Base-by-base conservation (phyloP, 2,329 filamentous ascomycete species). In the Nemania serpens region DNA sequence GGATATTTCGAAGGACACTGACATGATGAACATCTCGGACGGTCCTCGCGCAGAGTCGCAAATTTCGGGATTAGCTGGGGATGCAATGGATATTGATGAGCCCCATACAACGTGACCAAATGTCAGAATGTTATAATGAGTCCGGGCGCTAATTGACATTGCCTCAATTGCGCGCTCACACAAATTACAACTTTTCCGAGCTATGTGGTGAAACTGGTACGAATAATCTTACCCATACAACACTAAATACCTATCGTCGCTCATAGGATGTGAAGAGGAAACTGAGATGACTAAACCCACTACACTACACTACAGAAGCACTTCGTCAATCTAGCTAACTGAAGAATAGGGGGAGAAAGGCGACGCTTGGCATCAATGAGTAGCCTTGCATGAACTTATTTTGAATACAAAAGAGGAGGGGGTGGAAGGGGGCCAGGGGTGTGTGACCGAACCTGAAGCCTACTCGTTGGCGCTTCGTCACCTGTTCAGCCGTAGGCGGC, bases 21-120 rank as follows among this genome's bases (percentile, higher is more conserved):
- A 70, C 17, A 66, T 67, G 63, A 59, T 55, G 57, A 55, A 62
- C 20, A 62, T 65, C 17, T 58, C 52, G 1, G 55, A 61, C 22
- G 39, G n/a, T 33, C 20, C 45, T 59, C 15, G 34, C 18, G 29
- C 45, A 10, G 22, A 22, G 13, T 3, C 41, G n/a, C 42, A 51
- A 13, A 47, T 25, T 9, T 22, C 12, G 13, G 45, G 25, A 29
- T 25, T 3, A 4, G 17, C 13, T 17, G 51, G 18, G 43, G 58
- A 58, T 39, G 49, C 54, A 46, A 63, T 61, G 61, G 58, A 63
- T 42, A 37, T 63, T 11, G 61, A 63, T 33, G 46, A 55, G 18
- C 15, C n/a, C 12, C 42, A 29, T 7, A 29, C 36, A 39, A 39
- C 36, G 15, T n/a, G 11, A 39, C 36, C 11, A n/a, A 13, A 39